These are phyloP conservation scores for Pulchroboletus neoregius DNA, from an alignment of 1,284 basidiomycete genomes.

Conservation along the genomic window DNA sequence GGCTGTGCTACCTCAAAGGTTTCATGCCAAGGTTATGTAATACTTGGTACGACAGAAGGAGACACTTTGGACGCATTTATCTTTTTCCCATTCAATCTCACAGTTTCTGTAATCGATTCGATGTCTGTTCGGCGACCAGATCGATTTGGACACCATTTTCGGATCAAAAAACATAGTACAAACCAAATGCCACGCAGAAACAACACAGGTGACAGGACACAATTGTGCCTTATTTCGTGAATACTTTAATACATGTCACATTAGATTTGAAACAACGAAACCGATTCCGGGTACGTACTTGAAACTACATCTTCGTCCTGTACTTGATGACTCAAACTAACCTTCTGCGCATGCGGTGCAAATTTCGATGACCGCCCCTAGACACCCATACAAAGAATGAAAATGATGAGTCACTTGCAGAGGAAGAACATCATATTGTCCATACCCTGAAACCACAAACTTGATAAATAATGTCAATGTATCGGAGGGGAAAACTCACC, in stretches of 20 bases:
- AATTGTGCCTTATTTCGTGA: slow-evolving; percentile 35
- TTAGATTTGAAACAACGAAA: slow-evolving; percentile 1
- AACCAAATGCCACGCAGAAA: not conserved
- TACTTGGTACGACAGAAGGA: no score
- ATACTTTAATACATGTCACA: slow-evolving; percentile 30
- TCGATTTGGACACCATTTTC: not conserved
- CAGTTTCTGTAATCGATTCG: not conserved
- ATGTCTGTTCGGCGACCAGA: not conserved
- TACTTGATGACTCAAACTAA: slow-evolving; percentile 82
- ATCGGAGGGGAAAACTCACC: slow-evolving; percentile 45
- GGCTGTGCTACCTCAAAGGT: no score
- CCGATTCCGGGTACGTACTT: slow-evolving; percentile 51
- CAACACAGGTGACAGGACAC: not conserved
- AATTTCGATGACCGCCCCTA: slow-evolving; percentile 90
- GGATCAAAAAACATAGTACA: slow-evolving; percentile 1
- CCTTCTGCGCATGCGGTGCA: slow-evolving; percentile 90
- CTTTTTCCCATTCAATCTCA: not conserved
- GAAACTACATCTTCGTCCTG: slow-evolving; percentile 95
- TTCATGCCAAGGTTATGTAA: no score
- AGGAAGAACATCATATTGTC: not conserved
- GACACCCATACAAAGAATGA: slow-evolving; percentile 8
- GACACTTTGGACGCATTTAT: not conserved
- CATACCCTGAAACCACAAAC: slow-evolving; percentile 22
- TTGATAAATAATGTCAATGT: not conserved
- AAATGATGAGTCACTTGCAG: slow-evolving; percentile 19